Evolutionary conservation across 345 rosid genomes (phyloP), one percentile per base, ranked within the genome.

Genomic region (Salix purpurea): DNA sequence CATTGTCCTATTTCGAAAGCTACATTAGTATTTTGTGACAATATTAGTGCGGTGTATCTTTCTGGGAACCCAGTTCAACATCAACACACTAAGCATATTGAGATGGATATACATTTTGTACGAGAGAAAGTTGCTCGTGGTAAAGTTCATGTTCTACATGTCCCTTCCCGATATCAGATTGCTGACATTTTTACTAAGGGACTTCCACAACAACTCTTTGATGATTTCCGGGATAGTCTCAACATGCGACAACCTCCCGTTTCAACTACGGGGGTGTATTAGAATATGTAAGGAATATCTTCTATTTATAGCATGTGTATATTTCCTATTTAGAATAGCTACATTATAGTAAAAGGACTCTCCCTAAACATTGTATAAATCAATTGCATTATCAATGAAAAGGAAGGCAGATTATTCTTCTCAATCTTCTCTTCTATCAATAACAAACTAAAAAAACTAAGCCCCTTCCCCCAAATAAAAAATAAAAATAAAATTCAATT

Each of bases 61-160:
- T 69, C 58, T 2, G 56, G 37, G 10, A 69, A 69, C 26, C 72
- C 34, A 3, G 58, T 69, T 10, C 72, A 69, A 44, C 72, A 42
- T 44, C 72, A 40, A 8, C 58, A 60, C 32, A 42, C 72, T 11
- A 69, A 69, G 50, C 73, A 70, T 24, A 70, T 70, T n/a, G 73
- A 48, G 34, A 48, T 70, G 39, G 73, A 70, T 50, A 70, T 70
- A 11, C 73, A 70, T 18, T 70, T 70, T 50, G 40, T 70, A 28
- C 39, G 72, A 0, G 56, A 69, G 26, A 69, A 69, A 15, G 72
- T 69, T 4, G 4, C 56, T 7, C 7, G 34, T n/a, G 72, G 72
- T 1, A 14, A 69, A 44, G 60, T 69, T 12, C 2, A 60, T 3
- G 58, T 69, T 23, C 23, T 69, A 4, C 72, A 69, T 24, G 72